Evolutionary conservation across 495 filamentous ascomycete genomes (phyloP).

Genomic region (Emericellopsis terricola): DNA sequence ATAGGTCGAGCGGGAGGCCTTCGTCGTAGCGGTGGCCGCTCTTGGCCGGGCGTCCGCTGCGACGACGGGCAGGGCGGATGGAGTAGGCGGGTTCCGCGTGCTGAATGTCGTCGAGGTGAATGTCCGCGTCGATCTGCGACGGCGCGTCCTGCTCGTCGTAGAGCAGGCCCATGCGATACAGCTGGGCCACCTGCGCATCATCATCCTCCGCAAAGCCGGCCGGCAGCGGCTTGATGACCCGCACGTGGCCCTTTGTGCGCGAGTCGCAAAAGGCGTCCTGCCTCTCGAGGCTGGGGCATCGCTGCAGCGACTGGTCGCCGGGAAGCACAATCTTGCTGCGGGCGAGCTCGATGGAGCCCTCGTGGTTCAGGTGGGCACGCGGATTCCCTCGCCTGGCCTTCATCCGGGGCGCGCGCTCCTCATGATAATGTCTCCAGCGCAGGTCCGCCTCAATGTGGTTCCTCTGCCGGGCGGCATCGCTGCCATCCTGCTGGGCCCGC

Average conservation of each 20-base stretch:
- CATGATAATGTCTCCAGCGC: too few species aligned
- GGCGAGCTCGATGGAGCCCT: conserved; percentile 13
- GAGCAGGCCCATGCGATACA: conserved; percentile 19
- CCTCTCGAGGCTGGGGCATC: conserved; percentile 18
- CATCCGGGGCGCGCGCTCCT: too few species aligned
- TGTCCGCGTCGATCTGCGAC: conserved; percentile 8
- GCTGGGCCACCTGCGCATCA: conserved; percentile 26
- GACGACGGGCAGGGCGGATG: conserved; percentile 12
- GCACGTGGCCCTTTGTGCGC: conserved; percentile 16
- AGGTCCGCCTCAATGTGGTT: too few species aligned
- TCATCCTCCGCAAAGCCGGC: conserved; percentile 6
- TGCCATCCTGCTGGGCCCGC: too few species aligned
- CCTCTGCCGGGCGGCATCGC: too few species aligned
- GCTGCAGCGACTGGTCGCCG: conserved; percentile 5
- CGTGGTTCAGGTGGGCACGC: conserved; percentile 4
- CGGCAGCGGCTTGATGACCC: conserved; percentile 4
- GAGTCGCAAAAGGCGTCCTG: conserved; percentile 24
- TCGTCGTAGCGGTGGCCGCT: conserved; percentile 1
- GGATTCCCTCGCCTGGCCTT: too few species aligned
- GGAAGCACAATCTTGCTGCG: conserved; percentile 11
- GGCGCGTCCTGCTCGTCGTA: conserved; percentile 20
- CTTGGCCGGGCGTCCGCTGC: conserved; percentile 4
- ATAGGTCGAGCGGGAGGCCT: conserved; percentile 11
- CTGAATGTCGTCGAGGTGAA: conserved; percentile 15
- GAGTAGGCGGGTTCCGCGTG: conserved; percentile 15